Conservation (phyloP, 169 alveolate genomes). For the Babesia bigemina region DNA sequence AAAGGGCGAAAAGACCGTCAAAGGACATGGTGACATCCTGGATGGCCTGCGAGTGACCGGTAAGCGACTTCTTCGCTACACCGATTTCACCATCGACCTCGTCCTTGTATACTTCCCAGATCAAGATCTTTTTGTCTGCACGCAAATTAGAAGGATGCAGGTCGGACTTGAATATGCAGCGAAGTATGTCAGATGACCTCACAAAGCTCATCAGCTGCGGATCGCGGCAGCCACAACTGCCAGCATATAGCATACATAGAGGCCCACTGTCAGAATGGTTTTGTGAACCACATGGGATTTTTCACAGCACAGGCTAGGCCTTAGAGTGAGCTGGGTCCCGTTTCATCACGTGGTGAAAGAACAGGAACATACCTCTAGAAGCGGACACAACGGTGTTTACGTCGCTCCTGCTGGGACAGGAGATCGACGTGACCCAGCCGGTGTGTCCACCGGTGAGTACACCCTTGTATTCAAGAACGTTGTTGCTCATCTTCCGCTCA, state of each 20-base stretch:
- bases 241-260: no score
- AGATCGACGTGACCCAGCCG: constrained; percentile 94
- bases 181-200: no score
- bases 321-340: constrained; percentile 84
- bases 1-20: constrained; percentile 91
- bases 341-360: constrained; percentile 49
- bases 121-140: constrained; percentile 80
- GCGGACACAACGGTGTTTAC: constrained; percentile 89
- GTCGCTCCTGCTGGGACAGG: constrained; percentile 88
- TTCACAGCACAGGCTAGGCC: constrained; percentile 61
- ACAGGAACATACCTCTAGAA: constrained; percentile 84
- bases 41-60: constrained; percentile 92
- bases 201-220: no score
- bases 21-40: constrained; percentile 91
- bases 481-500: constrained; percentile 54
- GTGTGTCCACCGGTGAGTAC: constrained; percentile 91
- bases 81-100: constrained; percentile 83
- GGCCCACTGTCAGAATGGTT: constrained; percentile 13
- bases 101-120: constrained; percentile 81
- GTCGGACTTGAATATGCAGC: no score
- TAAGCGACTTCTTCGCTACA: constrained; percentile 80
- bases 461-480: constrained; percentile 80
- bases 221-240: no score
- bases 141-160: no score
- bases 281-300: constrained; percentile 35